Base-by-base conservation (phyloP, 2,329 filamentous ascomycete genomes). In the Ceratocystis papillata region DNA sequence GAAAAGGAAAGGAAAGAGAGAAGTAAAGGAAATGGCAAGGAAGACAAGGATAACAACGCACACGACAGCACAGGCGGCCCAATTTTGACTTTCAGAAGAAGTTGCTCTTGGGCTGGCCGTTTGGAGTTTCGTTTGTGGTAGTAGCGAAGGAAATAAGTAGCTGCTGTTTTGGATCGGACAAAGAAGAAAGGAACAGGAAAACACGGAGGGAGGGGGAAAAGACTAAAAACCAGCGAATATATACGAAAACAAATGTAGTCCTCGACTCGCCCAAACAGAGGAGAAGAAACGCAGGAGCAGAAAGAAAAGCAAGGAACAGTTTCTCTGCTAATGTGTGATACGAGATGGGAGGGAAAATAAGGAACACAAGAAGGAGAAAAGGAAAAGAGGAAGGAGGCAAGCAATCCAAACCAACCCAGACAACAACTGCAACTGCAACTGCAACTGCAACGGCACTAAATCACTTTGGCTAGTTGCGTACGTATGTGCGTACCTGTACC, bases 271-370 rank as follows among this genome's bases (percentile, higher is more conserved):
- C 7, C 25, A 57, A 12, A 17, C 15, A 25, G 30, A 57, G 20
- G 30, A 28, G 25, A 15, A 25, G 37, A 64, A 37, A 25, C 15
- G 15, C 8, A 53, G 45, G 30, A 55, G 15, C 30, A 53, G 62
- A 64, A 25, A 55, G 20, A 44, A 33, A 53, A 55, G 4, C 25
- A 48, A 48, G 17, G 46, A 62, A 25, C 15, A 22, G 7, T 22
- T 44, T 5, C 5, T 44, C 12, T 44, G n/a, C 15, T 25, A 62
- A 44, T 8, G 12, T 41, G 59, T 45, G 59, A 62, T 62, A 45
- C 59, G 59, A 62, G 59, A 62, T 44, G 59, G 59, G 33, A 45
- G 10, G 59, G 25, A 44, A 62, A 60, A 45, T 15, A 45, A 45
- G 59, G 59, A 45, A 44, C 8, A 33, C n/a, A 62, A 45, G 59